Evolutionary conservation across 2,329 filamentous ascomycete species (phyloP), one percentile per base, ranked within the genome.

Genomic region (Alternaria brassicae): DNA sequence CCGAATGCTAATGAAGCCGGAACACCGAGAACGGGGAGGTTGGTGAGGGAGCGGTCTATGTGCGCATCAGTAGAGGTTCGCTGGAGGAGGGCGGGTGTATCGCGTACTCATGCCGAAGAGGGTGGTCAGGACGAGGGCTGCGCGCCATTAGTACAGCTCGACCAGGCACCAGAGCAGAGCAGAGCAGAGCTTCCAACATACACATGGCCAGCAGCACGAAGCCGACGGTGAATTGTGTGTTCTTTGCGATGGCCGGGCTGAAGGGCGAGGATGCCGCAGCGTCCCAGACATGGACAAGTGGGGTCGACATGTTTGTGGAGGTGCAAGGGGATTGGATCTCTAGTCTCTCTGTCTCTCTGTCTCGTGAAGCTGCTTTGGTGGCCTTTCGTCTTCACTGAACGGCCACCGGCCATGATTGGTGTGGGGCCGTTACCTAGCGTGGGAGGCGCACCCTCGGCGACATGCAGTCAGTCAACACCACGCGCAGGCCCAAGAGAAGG

Each of bases 1-100:
- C 91, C 94, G 81, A 97, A 87, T 63, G 93, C 90, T 71, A 96
- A 77, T 61, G 94, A 96, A 63, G 95, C 93, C 40, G 95, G 94
- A 63, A 97, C 78, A 60, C 92, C 94, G 71, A 97, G 84, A 27
- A 92, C 77, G 27, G 90, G 86, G 54, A 98, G 82, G 80, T 88
- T 96, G 77, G 88, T 77, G 65, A 96, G 79, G 47, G 92, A 93
- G 57, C 92, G 91, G 81, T 96, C 93, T 97, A 72, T 45, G 12
- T 17, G 40, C 89, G 80, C 95, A 92, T 97, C 72, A 64, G 57
- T 19, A 54, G 23, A 58, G 50, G 23, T 44, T 8, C 21, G 42
- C 23, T 9, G 36, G 17, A 25, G 15, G 19, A 9, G n/a, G 5
- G 28, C n/a, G 23, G 19, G 25, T 32, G 53, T 59, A 12, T 53